Conservation (phyloP, 768 basidiomycete species). For the Rossbeevera mucosa region DNA sequence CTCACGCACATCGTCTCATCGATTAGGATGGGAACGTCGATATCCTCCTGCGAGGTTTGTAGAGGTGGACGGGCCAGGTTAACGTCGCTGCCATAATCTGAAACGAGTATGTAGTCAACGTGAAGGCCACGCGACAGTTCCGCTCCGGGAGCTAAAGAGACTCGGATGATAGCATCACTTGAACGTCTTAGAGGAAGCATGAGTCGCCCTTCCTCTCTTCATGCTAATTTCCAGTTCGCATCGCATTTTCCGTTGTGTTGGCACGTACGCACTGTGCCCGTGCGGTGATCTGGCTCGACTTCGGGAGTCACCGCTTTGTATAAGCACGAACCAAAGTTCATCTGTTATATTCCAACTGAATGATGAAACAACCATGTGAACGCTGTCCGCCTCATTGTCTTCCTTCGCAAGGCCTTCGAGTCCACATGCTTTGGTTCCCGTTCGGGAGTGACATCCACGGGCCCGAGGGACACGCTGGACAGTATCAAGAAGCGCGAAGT, state of each 20-base stretch:
- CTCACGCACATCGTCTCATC: neutral
- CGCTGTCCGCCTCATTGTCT: slow-evolving; percentile 9
- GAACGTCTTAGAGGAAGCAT: slow-evolving; percentile 72
- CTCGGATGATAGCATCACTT: slow-evolving; percentile 39
- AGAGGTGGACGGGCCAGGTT: slow-evolving; percentile 3
- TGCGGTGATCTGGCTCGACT: no score
- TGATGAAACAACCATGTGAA: slow-evolving; percentile 62
- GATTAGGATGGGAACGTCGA: neutral
- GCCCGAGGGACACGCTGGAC: slow-evolving; percentile 39
- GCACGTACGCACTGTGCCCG: no score
- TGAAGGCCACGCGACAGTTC: slow-evolving; percentile 17
- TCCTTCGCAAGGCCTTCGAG: slow-evolving; percentile 13
- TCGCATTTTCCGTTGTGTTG: slow-evolving; percentile 28
- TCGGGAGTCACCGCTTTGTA: no score
- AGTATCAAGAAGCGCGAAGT: slow-evolving; percentile 68
- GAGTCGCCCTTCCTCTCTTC: slow-evolving; percentile 27
- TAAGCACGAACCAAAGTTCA: slow-evolving; percentile 34
- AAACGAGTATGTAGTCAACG: neutral
- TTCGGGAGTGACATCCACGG: slow-evolving; percentile 12
- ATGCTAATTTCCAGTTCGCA: slow-evolving; percentile 9
- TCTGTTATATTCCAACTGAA: slow-evolving; percentile 57
- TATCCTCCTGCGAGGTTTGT: neutral
- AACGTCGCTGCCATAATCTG: neutral
- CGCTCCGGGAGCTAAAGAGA: neutral
- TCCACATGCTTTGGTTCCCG: neutral